These are phyloP conservation scores for Urtica urens DNA, from an alignment of 306 rosid genomes.

Conservation along the genomic window DNA sequence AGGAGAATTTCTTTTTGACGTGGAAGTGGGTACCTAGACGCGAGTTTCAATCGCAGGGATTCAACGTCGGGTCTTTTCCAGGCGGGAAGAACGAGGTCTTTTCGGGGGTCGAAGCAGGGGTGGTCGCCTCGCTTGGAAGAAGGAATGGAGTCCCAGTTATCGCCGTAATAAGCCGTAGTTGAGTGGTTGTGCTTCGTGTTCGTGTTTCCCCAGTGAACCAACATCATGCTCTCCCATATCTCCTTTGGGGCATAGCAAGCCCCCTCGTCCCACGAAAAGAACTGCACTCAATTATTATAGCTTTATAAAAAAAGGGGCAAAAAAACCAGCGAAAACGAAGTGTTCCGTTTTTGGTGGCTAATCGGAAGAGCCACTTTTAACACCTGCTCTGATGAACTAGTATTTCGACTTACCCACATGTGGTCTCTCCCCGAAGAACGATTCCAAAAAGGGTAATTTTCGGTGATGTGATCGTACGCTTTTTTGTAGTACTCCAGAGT, in stretches of 20 bases:
- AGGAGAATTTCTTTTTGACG: not conserved
- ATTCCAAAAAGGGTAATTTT: conserved; percentile 77
- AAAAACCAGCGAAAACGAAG: too few species aligned
- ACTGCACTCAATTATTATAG: conserved; percentile 72
- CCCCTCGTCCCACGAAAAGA: conserved; percentile 98
- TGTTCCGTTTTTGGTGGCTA: too few species aligned
- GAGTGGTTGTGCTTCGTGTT: conserved; percentile 80
- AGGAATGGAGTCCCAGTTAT: conserved; percentile 70
- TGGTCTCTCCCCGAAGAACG: conserved; percentile 92
- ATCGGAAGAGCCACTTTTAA: too few species aligned
- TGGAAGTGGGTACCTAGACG: conserved; percentile 46
- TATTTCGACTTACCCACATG: conserved; percentile 66
- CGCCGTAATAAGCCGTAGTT: conserved; percentile 94
- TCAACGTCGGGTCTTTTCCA: conserved; percentile 78
- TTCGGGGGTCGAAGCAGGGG: conserved; percentile 85
- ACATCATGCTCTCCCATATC: conserved; percentile 97
- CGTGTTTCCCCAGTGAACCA: conserved; percentile 99
- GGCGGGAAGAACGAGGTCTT: conserved; percentile 96
- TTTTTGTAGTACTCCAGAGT: conserved; percentile 75
- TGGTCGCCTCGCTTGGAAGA: conserved; percentile 63
- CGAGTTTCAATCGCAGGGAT: conserved; percentile 43
- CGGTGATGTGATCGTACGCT: conserved; percentile 60
- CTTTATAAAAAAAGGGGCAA: too few species aligned
- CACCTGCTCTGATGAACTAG: conserved; percentile 1
- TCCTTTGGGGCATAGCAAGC: conserved; percentile 99